These are phyloP conservation scores for Helenozyma rhizophorensis DNA, from an alignment of 805 yeast species.

Conservation along the genomic window DNA sequence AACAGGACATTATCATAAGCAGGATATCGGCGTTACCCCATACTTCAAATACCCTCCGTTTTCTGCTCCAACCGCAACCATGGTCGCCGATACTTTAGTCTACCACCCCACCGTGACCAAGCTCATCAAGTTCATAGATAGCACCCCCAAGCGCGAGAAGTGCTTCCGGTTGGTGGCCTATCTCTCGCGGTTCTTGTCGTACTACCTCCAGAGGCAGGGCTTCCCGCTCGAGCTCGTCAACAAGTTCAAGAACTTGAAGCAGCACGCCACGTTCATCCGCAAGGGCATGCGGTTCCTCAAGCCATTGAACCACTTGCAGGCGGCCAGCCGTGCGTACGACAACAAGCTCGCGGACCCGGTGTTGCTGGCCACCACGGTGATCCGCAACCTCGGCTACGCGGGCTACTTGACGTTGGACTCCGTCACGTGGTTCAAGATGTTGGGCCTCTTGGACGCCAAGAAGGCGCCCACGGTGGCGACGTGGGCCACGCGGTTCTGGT, in stretches of 20 bases:
- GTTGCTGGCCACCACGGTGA: slow-evolving; percentile 46
- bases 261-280: slow-evolving; percentile 64
- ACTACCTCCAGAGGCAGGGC: slow-evolving; percentile 55
- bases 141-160: slow-evolving; percentile 76
- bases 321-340: slow-evolving; percentile 63
- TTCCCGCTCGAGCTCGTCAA: slow-evolving; percentile 43
- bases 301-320: slow-evolving; percentile 67
- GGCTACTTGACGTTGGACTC: slow-evolving; percentile 63
- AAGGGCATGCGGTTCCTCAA: slow-evolving; percentile 82
- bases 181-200: slow-evolving; percentile 68
- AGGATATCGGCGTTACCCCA: slow-evolving; percentile 7
- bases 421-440: slow-evolving; percentile 54
- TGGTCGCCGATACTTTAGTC: slow-evolving; percentile 65
- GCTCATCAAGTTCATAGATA: slow-evolving; percentile 59
- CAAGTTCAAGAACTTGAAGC: slow-evolving; percentile 53
- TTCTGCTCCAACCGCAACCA: slow-evolving; percentile 15
- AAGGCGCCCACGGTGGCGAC: slow-evolving; percentile 49
- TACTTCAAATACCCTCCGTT: neutral
- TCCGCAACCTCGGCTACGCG: slow-evolving; percentile 58
- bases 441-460: slow-evolving; percentile 50
- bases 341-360: slow-evolving; percentile 66
- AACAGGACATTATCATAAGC: slow-evolving; percentile 8
- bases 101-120: slow-evolving; percentile 71
- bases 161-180: slow-evolving; percentile 75
- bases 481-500: slow-evolving; percentile 72